phyloP scores from a whole-genome alignment of 2,329 filamentous ascomycete genomes.

The Aschersonia sp. region DNA sequence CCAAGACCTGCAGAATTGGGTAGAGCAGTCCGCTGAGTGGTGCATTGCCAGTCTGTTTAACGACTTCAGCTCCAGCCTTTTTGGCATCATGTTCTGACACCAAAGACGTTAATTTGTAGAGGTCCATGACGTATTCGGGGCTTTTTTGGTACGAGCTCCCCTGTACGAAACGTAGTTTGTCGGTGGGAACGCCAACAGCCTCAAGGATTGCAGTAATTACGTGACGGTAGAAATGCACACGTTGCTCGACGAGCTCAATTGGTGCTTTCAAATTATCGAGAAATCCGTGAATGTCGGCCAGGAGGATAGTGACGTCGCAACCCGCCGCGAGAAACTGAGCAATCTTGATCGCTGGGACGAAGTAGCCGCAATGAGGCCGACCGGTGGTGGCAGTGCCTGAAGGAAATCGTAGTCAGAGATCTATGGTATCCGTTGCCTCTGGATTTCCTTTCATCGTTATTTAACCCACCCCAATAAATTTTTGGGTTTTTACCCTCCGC shows the following conservation, averaged over 20 bases:
- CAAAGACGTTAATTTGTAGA: slow-evolving; percentile 60
- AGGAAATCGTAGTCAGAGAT: not conserved
- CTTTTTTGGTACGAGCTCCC: slow-evolving; percentile 71
- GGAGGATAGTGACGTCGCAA: slow-evolving; percentile 67
- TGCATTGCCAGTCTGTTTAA: slow-evolving; percentile 77
- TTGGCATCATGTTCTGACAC: slow-evolving; percentile 70
- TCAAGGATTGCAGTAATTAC: slow-evolving; percentile 62
- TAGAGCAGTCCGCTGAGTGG: slow-evolving; percentile 38
- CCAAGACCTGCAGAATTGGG: slow-evolving; percentile 60
- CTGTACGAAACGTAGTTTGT: slow-evolving; percentile 68
- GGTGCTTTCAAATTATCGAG: slow-evolving; percentile 78
- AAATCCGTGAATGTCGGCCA: slow-evolving; percentile 64
- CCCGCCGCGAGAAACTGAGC: slow-evolving; percentile 75
- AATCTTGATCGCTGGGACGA: slow-evolving; percentile 78
- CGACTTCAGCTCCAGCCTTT: slow-evolving; percentile 83
- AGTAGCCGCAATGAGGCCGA: slow-evolving; percentile 80
- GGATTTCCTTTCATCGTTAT: too few species aligned
- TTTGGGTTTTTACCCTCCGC: slow-evolving; percentile 57
- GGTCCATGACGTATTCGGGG: slow-evolving; percentile 70
- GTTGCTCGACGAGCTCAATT: slow-evolving; percentile 69
- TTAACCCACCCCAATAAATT: slow-evolving; percentile 65
- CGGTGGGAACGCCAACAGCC: slow-evolving; percentile 64
- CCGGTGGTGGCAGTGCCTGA: slow-evolving; percentile 68
- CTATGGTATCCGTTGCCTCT: too few species aligned
- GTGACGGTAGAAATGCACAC: slow-evolving; percentile 71